Evolutionary conservation across 441 rosid genomes (phyloP).

Genomic region (Mallotus japonicus): DNA sequence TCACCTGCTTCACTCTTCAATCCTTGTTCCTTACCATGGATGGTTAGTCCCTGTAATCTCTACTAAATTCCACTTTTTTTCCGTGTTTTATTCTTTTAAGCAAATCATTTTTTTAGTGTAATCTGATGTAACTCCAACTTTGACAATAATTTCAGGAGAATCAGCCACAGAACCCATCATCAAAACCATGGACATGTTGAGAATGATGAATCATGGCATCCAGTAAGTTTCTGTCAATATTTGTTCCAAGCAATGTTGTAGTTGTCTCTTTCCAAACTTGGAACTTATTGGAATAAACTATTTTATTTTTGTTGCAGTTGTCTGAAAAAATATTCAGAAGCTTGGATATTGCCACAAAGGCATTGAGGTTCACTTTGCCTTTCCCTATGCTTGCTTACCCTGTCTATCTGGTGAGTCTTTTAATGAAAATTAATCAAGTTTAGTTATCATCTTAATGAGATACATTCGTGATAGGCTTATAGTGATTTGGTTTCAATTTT

Average conservation of each 20-base stretch:
- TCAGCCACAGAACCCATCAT: conserved; percentile 93
- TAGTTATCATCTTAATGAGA: too few relatives aligned
- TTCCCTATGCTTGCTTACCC: conserved; percentile 60
- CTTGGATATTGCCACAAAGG: conserved; percentile 47
- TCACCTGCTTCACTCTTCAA: conserved; percentile 84
- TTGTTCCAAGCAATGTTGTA: not conserved
- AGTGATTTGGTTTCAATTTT: not conserved
- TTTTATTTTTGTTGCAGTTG: conserved; percentile 44
- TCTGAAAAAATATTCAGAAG: conserved; percentile 66
- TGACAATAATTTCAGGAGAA: conserved; percentile 52
- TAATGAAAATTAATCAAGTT: not conserved
- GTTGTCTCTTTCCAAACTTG: conserved; percentile 7
- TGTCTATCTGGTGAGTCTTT: conserved; percentile 45
- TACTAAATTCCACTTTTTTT: not conserved
- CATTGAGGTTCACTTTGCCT: conserved; percentile 55
- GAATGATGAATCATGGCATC: conserved; percentile 98
- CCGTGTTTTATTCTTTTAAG: not conserved
- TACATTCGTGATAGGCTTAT: not conserved
- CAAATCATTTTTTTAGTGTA: not conserved
- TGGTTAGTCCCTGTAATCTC: conserved; percentile 43
- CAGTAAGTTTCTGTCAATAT: conserved; percentile 40
- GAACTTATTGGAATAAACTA: not conserved
- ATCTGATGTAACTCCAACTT: conserved; percentile 4
- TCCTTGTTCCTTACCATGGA: conserved; percentile 96
- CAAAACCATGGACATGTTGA: conserved; percentile 97